Evolutionary conservation across 2,329 filamentous ascomycete genomes (phyloP), one percentile per base, ranked within the genome.

Genomic region (Sporothrix humicola): DNA sequence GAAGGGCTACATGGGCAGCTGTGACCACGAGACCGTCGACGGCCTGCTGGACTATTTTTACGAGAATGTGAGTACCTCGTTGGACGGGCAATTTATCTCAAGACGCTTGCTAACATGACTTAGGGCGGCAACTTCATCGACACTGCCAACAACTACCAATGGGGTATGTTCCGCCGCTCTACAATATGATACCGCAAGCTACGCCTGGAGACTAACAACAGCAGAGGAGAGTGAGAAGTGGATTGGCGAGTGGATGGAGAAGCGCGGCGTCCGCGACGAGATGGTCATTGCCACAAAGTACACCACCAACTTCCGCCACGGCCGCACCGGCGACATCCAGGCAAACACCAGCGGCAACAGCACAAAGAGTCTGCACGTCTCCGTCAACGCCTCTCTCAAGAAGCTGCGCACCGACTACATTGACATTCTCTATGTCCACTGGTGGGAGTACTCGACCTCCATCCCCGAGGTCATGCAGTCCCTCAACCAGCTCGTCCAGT

Each of bases 271-370:
- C 74, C 87, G 92, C 31, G 90, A 92, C 76, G 84, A 92, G 79
- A 87, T 93, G 81, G 90, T 93, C 17, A 83, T 93, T 72, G 90
- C 91, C 0, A 93, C 91, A 73, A 93, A 93, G 79, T 92, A 85
- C 79, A 89, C 88, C 0, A 90, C 87, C 31, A 87, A 87, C 78
- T 92, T 86, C 80, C 82, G 82, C 31, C 83, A 37, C 5, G 59
- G 84, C 1, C 81, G 73, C 13, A 63, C 79, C 1, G 80, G 82
- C 10, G 81, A 84, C 23, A 84, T 88, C 74, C 83, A 83, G 77
- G 84, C 84, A 76, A 90, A 89, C 77, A 86, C 79, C 73, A 82
- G 81, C 31, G 90, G 90, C 1, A 91, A 92, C 78, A 86, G 87
- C 20, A 83, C 87, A 58, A 93, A 92, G 81, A 89, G 85, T 73